Conservation (phyloP, 345 rosid species). For the Hirschfeldia incana region DNA sequence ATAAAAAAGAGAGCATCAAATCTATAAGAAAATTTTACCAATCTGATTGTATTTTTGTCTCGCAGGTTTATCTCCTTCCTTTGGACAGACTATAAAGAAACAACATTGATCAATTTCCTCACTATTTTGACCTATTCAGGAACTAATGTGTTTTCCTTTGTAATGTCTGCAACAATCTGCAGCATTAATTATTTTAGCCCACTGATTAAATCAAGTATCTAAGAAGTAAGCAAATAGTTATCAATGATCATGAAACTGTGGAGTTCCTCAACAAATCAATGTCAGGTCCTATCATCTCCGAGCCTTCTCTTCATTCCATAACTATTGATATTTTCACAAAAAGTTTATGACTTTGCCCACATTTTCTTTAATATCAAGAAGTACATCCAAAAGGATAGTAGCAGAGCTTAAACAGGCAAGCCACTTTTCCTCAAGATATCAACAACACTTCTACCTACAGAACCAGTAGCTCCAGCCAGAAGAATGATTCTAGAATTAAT, state of each 20-base stretch:
- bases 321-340: conserved; percentile 43
- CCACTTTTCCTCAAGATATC: conserved; percentile 64
- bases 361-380: not conserved
- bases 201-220: not conserved
- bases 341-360: not conserved
- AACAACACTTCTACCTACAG: conserved; percentile 87
- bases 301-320: conserved; percentile 86
- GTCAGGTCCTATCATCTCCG: conserved; percentile 74
- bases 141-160: conserved; percentile 46
- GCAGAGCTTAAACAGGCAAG: conserved; percentile 70
- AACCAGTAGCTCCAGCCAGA: conserved; percentile 94
- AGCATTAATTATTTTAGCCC: not conserved
- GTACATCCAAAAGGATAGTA: conserved; percentile 23
- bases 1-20: not conserved
- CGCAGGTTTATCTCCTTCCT: conserved; percentile 97
- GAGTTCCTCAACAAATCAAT: conserved; percentile 62
- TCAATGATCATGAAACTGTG: not conserved
- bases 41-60: conserved; percentile 93
- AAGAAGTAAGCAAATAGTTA: not conserved
- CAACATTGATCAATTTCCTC: conserved; percentile 79
- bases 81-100: conserved; percentile 89
- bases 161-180: conserved; percentile 69
- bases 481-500: conserved; percentile 54
- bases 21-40: conserved; percentile 1
- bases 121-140: conserved; percentile 81